Conservation (phyloP, 2,329 filamentous ascomycete genomes). For the Aspergillus sclerotialis region DNA sequence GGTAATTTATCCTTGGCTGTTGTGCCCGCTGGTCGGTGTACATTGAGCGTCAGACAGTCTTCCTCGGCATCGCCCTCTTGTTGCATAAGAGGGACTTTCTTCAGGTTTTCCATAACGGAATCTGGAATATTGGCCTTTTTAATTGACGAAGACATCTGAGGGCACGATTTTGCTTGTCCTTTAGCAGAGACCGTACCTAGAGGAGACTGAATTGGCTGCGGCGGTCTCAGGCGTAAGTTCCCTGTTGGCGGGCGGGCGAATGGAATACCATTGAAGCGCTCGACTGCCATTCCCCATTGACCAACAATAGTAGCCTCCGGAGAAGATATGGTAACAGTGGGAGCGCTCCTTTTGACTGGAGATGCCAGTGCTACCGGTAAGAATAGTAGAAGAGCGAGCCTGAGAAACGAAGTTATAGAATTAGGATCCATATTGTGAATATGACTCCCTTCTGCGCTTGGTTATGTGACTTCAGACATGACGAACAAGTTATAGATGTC, state of each 20-base stretch:
- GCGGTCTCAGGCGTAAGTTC: slow-evolving; percentile 60
- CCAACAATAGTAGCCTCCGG: slow-evolving; percentile 45
- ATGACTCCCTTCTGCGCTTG: no score
- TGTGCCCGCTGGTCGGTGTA: slow-evolving; percentile 54
- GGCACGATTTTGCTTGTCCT: slow-evolving; percentile 55
- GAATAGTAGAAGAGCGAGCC: slow-evolving; percentile 4
- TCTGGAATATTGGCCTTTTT: slow-evolving; percentile 34
- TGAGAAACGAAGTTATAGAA: no score
- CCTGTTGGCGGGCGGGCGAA: slow-evolving; percentile 66
- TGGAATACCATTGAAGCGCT: slow-evolving; percentile 68
- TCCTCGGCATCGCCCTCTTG: slow-evolving; percentile 49
- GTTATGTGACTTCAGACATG: no score
- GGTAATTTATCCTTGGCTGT: slow-evolving; percentile 52
- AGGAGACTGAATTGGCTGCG: slow-evolving; percentile 50
- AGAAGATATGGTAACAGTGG: slow-evolving; percentile 49
- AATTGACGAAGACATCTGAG: slow-evolving; percentile 61
- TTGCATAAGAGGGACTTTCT: slow-evolving; percentile 54
- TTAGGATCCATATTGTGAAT: not conserved
- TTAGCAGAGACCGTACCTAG: slow-evolving; percentile 59
- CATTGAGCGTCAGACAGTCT: slow-evolving; percentile 57
- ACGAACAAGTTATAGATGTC: no score
- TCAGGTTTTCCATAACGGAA: slow-evolving; percentile 43
- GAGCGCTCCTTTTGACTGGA: slow-evolving; percentile 34
- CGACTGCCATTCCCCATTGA: slow-evolving; percentile 41
- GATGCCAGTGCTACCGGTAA: slow-evolving; percentile 9